Base-by-base conservation (phyloP, 2,329 filamentous ascomycete genomes). In the Diaporthe citriasiana region DNA sequence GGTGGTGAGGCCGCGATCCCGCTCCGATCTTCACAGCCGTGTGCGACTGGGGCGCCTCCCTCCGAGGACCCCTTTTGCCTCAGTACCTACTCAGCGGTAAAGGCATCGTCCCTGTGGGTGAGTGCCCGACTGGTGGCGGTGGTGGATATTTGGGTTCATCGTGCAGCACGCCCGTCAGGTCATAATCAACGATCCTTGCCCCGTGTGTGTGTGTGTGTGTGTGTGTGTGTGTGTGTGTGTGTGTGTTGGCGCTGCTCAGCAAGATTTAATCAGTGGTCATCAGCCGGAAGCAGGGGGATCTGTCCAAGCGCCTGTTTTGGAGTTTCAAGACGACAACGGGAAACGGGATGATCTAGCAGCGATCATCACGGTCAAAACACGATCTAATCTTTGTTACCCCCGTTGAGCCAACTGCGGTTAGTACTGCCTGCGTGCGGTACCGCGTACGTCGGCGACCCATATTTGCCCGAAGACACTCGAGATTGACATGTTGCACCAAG, bases 351-450 rank as follows among this genome's bases (percentile, higher is more conserved):
- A 68, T 68, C 63, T 68, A 53, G 63, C 33, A 68, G 63, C 63
- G 63, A 68, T 68, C 63, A 53, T 35, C 22, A 53, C 63, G 33
- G 63, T 51, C 63, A 68, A 68, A 53, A 68, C 63, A 68, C 63
- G 63, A 68, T 68, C 63, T 68, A 53, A 68, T 68, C 63, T 68
- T 53, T 68, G 63, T 40, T 53, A 51, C n/a, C 63, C 47, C 63
- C 30, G 63, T 40, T 27, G 47, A 8, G 47, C 63, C 47, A 40
- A 53, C 63, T 53, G 47, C 63, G 33, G 33, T 53, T 53, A 68
- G 63, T 53, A 4, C 47, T 40, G 63, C 63, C 63, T 30, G 33
- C 47, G n/a, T 22, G n/a, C n/a, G 63, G 45, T 38, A 19, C 63
- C 33, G 63, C 47, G 3, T n/a, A 53, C 12, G 63, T 68, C 63